Evolutionary conservation across 2,329 filamentous ascomycete genomes (phyloP).

Genomic region (Fusarium longipes): DNA sequence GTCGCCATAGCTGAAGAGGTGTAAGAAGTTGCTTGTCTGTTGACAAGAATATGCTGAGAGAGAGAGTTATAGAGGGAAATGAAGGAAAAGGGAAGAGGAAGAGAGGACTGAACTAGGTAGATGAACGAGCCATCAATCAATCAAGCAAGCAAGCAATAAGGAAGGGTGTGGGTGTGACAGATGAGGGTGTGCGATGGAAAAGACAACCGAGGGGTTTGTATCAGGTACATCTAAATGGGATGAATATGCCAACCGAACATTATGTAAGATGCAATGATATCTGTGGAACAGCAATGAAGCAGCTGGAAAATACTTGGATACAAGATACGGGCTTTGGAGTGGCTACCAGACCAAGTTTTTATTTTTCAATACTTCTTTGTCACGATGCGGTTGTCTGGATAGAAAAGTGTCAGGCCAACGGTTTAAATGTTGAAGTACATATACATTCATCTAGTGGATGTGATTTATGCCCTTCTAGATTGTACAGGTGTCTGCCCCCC

Average conservation of each 20-base stretch:
- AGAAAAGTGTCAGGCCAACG: constrained; percentile 21
- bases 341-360: not conserved
- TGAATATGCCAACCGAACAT: not conserved
- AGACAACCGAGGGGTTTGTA: constrained; percentile 35
- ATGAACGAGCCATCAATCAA: constrained; percentile 11
- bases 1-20: constrained; percentile 42
- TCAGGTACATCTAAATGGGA: constrained; percentile 16
- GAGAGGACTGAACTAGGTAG: not conserved
- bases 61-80: constrained; percentile 10
- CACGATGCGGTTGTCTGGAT: not conserved
- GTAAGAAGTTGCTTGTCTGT: constrained; percentile 20
- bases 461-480: constrained; percentile 26
- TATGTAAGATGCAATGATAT: not conserved
- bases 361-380: not conserved
- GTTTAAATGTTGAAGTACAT: constrained; percentile 3
- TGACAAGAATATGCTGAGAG: constrained; percentile 9
- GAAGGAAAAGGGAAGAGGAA: constrained; percentile 11
- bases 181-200: constrained; percentile 40
- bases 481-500: constrained; percentile 9
- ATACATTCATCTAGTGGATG: not conserved
- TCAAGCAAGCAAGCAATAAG: constrained; percentile 29
- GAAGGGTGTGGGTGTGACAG: constrained; percentile 39
- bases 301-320: not conserved
- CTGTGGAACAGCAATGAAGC: not conserved
- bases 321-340: not conserved